Evolutionary conservation across 2,329 filamentous ascomycete species (phyloP).

Genomic region (Calonectria pauciramosa): DNA sequence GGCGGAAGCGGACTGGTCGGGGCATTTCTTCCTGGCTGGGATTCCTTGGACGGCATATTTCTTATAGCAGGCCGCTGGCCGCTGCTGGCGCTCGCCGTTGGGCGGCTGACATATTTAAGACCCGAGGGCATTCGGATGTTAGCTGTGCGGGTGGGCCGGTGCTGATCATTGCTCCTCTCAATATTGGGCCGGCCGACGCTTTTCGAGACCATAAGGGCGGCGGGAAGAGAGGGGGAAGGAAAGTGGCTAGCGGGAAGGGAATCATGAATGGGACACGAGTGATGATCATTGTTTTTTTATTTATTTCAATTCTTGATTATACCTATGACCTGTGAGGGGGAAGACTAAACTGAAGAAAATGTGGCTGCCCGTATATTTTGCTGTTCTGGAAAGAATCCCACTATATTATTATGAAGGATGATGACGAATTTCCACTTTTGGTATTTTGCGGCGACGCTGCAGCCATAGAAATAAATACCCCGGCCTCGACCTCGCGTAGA

Average conservation of each 20-base stretch:
- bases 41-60: not conserved
- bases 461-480: not conserved
- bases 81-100: not conserved
- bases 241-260: not conserved
- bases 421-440: not conserved
- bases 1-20: not conserved
- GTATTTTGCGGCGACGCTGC: not conserved
- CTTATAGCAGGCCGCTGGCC: not conserved
- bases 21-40: not conserved
- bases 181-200: not conserved
- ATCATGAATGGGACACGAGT: not conserved
- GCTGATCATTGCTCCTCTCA: not conserved
- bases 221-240: too few species aligned
- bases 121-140: conserved; percentile 44
- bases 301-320: not conserved
- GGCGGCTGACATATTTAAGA: conserved; percentile 27
- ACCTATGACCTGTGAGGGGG: not conserved
- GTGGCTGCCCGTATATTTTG: not conserved
- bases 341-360: not conserved
- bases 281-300: not conserved
- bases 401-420: not conserved
- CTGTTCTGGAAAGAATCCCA: not conserved
- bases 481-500: not conserved
- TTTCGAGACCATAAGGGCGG: not conserved
- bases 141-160: not conserved